Conservation (phyloP, 2,329 filamentous ascomycete species). For the Periglandula ipomoeae region DNA sequence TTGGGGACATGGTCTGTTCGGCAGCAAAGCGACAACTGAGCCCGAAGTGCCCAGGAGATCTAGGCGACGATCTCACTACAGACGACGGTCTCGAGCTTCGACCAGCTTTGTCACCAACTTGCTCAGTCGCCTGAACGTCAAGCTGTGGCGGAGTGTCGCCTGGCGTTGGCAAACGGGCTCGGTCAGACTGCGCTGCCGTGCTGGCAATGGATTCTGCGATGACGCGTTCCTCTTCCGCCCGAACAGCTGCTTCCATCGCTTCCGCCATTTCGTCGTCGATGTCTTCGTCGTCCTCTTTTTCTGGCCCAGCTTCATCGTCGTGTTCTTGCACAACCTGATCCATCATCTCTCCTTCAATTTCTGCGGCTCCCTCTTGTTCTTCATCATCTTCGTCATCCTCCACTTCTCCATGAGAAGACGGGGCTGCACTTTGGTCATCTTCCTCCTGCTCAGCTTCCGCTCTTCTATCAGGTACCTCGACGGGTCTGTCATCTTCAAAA, state of each 20-base stretch:
- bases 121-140: slow-evolving; percentile 13
- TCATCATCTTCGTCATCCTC: background rate
- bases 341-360: slow-evolving; percentile 4
- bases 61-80: background rate
- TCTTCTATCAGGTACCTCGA: background rate
- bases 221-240: background rate
- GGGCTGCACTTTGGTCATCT: background rate
- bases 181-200: slow-evolving; percentile 27
- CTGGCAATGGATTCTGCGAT: slow-evolving; percentile 19
- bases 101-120: slow-evolving; percentile 13
- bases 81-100: slow-evolving; percentile 1
- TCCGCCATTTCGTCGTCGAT: slow-evolving; percentile 2
- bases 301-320: background rate
- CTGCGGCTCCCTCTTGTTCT: slow-evolving; percentile 1
- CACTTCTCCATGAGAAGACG: background rate
- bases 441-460: background rate
- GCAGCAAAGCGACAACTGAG: background rate
- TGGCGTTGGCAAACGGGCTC: slow-evolving; percentile 41
- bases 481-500: background rate
- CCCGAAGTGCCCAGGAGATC: background rate
- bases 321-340: slow-evolving; percentile 6
- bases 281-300: slow-evolving; percentile 4
- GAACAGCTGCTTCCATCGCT: slow-evolving; percentile 8
- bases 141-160: slow-evolving; percentile 39
- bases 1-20: background rate